Percentiles rank a stretch among this genome's conserved stretches.
These are phyloP conservation scores for Candida orba DNA, from an alignment of 805 yeast species.

Conservation along the genomic window DNA sequence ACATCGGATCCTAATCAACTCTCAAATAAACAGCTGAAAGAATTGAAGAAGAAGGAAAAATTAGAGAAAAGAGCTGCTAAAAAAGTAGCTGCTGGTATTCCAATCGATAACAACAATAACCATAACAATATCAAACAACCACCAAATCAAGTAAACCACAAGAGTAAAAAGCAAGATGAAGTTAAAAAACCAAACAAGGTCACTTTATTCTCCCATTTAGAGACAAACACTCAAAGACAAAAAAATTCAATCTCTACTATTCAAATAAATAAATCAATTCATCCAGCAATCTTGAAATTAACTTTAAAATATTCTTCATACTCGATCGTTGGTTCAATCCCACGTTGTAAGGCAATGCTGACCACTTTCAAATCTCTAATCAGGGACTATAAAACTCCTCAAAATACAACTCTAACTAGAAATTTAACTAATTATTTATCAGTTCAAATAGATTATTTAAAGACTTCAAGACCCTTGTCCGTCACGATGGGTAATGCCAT, in stretches of 20 bases:
- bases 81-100: constrained; percentile 61
- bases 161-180: constrained; percentile 14
- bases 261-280: constrained; percentile 48
- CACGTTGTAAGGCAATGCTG: constrained; percentile 79
- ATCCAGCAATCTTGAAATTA: constrained; percentile 74
- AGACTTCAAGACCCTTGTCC: constrained; percentile 83
- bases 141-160: constrained; percentile 28
- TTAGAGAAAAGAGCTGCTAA: constrained; percentile 90
- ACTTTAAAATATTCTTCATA: constrained; percentile 79
- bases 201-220: constrained; percentile 69
- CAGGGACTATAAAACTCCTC: constrained; percentile 75
- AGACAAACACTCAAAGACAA: constrained; percentile 69
- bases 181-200: constrained; percentile 37
- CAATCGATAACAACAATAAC: constrained; percentile 6
- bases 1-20: constrained; percentile 27
- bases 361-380: constrained; percentile 78
- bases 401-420: constrained; percentile 77
- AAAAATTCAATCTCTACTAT: constrained; percentile 22
- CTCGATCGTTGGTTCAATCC: constrained; percentile 82
- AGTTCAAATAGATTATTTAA: constrained; percentile 87
- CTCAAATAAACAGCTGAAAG: constrained; percentile 79
- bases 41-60: constrained; percentile 79
- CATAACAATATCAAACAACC: constrained; percentile 29
- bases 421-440: constrained; percentile 82
- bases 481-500: constrained; percentile 97